Conservation (phyloP, 495 filamentous ascomycete genomes). For the Pyrenula massariospora region DNA sequence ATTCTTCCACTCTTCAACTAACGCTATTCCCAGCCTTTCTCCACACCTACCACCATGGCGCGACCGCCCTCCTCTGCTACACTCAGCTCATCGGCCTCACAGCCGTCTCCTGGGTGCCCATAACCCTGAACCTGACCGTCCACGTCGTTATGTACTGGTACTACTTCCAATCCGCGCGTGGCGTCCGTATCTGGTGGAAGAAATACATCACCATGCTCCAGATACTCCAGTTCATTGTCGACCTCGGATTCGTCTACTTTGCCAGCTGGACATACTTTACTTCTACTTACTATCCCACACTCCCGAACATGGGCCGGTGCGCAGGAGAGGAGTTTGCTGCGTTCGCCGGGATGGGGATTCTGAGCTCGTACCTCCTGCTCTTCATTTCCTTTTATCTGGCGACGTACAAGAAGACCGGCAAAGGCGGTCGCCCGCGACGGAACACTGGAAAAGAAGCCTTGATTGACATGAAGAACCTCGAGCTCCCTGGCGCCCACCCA, state of each 20-base stretch:
- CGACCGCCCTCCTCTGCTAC: slow-evolving; percentile 60
- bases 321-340: slow-evolving; percentile 97
- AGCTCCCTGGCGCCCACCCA: slow-evolving; percentile 24
- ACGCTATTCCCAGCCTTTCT: slow-evolving; percentile 40
- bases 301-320: slow-evolving; percentile 74
- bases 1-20: no score
- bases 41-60: slow-evolving; percentile 66
- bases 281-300: slow-evolving; percentile 76
- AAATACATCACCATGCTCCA: slow-evolving; percentile 47
- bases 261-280: slow-evolving; percentile 94
- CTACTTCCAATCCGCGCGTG: slow-evolving; percentile 50
- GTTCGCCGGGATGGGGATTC: slow-evolving; percentile 80
- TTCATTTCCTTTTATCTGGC: slow-evolving; percentile 99
- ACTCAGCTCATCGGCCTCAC: slow-evolving; percentile 59
- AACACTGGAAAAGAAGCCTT: slow-evolving; percentile 39
- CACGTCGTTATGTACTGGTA: slow-evolving; percentile 65
- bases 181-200: slow-evolving; percentile 50
- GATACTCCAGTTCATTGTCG: slow-evolving; percentile 47
- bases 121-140: slow-evolving; percentile 55
- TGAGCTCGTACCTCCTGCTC: slow-evolving; percentile 87
- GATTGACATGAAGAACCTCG: slow-evolving; percentile 42
- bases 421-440: slow-evolving; percentile 39
- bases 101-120: slow-evolving; percentile 56
- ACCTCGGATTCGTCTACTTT: slow-evolving; percentile 77
- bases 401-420: slow-evolving; percentile 84